Evolutionary conservation across 768 basidiomycete genomes (phyloP).

Genomic region (Boletales sp.): DNA sequence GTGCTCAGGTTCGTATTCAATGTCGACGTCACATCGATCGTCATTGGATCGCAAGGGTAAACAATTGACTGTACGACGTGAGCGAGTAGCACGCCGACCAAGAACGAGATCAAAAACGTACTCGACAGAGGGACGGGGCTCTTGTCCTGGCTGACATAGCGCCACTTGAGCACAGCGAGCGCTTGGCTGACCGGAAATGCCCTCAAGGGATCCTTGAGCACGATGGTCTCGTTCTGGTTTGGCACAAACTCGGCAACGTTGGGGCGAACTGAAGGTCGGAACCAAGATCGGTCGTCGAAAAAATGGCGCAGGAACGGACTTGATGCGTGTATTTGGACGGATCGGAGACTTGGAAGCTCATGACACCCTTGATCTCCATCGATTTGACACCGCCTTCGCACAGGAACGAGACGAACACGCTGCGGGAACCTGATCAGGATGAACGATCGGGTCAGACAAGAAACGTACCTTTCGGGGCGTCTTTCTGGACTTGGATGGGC

Average conservation of each 20-base stretch:
- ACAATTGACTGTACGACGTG: conserved; percentile 72
- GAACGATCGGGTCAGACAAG: neutral
- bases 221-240: conserved; percentile 63
- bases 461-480: conserved; percentile 62
- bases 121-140: conserved; percentile 87
- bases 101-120: no score
- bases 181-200: conserved; percentile 87
- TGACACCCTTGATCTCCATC: conserved; percentile 91
- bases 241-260: conserved; percentile 85
- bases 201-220: conserved; percentile 78
- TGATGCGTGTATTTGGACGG: conserved; percentile 64
- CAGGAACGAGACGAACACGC: conserved; percentile 77
- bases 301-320: conserved; percentile 58
- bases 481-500: conserved; percentile 40
- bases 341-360: conserved; percentile 87
- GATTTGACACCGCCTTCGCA: conserved; percentile 90
- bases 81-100: no score
- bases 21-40: conserved; percentile 91
- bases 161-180: conserved; percentile 89
- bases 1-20: conserved; percentile 96
- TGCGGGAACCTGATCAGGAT: conserved; percentile 27
- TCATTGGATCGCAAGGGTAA: conserved; percentile 94
- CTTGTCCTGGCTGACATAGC: conserved; percentile 88
- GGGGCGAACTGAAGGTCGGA: conserved; percentile 85
- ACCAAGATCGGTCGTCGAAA: conserved; percentile 51